Evolutionary conservation across 371 early-diverging fungal species (phyloP).

Genomic region (Mortierella sp.): DNA sequence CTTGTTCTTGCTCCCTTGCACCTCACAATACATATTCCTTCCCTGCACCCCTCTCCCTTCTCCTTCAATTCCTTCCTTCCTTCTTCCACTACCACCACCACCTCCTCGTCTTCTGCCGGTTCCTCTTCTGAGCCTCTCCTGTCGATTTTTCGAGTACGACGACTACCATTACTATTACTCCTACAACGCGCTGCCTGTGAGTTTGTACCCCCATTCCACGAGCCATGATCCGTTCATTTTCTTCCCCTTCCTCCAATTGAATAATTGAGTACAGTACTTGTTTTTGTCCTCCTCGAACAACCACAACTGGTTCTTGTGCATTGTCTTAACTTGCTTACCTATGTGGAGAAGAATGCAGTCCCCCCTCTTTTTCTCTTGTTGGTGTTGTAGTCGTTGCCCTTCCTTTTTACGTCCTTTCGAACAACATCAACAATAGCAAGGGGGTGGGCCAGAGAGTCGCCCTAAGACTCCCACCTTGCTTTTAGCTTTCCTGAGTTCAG

Average conservation of each 20-base stretch:
- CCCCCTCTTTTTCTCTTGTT: neutral
- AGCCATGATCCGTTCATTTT: neutral
- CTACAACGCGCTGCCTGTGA: neutral
- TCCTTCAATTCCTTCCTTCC: neutral
- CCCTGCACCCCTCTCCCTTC: conserved; percentile 19
- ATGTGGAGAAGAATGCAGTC: neutral
- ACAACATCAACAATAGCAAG: neutral
- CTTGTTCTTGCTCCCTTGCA: conserved; percentile 11
- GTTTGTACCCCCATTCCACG: conserved; percentile 4
- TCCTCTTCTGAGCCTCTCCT: neutral
- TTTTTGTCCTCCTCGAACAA: neutral
- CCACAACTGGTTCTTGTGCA: too few species aligned
- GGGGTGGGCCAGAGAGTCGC: neutral
- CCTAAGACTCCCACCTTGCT: neutral
- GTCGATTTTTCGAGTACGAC: conserved; percentile 1
- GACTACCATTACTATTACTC: neutral
- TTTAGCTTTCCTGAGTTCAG: neutral
- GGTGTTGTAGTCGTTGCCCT: neutral
- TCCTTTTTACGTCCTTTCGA: neutral
- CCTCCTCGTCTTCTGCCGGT: neutral
- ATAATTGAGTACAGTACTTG: neutral
- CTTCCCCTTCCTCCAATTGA: neutral
- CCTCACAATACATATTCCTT: neutral
- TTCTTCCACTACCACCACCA: neutral
- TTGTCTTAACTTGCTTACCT: neutral